Evolutionary conservation across 805 yeast species (phyloP), one percentile per base, ranked within the genome.

Genomic region (Nakazawaea laoshanensis): DNA sequence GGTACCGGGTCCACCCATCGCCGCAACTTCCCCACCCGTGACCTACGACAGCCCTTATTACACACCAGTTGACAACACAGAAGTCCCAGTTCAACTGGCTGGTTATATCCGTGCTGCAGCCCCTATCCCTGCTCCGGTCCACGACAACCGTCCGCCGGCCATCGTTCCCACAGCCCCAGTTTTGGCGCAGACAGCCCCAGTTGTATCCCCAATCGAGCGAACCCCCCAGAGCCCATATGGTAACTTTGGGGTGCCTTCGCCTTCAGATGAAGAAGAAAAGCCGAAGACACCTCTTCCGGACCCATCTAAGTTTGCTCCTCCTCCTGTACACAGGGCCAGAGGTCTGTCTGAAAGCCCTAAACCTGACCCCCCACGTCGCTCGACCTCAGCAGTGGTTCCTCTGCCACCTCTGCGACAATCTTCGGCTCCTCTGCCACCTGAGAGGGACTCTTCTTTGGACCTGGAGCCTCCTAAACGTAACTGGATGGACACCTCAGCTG

Each of bases 281-380:
- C 52, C 52, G 5, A 44, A 40, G 20, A 39, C 38, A 18, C 57
- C 56, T 7, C 44, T 53, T 4, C 60, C 61, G 2, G 67, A 62
- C 33, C 55, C 63, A 3, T 42, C 51, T 3, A 40, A 48, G 25
- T 61, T 63, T 46, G 59, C 62, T 0, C 66, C 69, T 10, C 70
- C 69, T 4, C 67, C 67, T 2, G 39, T 59, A 6, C 67, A 53
- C 35, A 50, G 39, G 30, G 52, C 42, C 10, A 43, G 61, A 20
- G 55, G 44, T 9, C 19, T 40, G 10, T 14, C 34, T 5, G 19
- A 22, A 11, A 14, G 7, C 5, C 33, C 30, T 4, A 38, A 29
- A n/a, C 29, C 33, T 16, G 17, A 15, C 9, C 22, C 4, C 9
- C 16, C 13, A 9, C 4, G 9, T 4, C 4, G 19, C 14, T 18